phyloP scores from a whole-genome alignment of 139 green algal species.

The Microglena sp. region DNA sequence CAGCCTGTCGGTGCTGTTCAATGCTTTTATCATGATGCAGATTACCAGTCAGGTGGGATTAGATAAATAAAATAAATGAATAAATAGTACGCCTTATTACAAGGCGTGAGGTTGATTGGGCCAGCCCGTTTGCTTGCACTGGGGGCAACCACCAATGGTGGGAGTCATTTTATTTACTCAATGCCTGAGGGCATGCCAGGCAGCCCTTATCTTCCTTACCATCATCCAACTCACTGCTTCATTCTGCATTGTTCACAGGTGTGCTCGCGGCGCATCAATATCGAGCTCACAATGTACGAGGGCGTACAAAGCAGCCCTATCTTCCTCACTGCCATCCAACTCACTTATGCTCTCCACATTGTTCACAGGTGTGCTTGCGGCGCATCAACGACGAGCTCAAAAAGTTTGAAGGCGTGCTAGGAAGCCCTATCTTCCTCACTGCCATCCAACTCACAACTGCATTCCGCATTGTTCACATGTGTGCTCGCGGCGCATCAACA shows the following conservation, averaged over 20 bases:
- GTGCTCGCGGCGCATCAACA: not conserved
- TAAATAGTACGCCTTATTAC: no score
- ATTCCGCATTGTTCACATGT: not conserved
- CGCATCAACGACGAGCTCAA: not conserved
- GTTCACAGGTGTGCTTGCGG: not conserved
- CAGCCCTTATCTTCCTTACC: no score
- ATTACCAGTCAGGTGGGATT: conserved; percentile 13
- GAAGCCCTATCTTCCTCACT: no score
- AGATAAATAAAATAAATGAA: not conserved
- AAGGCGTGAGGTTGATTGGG: no score
- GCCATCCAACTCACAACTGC: not conserved
- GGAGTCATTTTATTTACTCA: not conserved
- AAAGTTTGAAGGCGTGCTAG: no score
- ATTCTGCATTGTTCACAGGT: no score
- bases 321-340: no score
- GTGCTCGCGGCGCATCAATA: not conserved
- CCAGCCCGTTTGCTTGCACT: no score
- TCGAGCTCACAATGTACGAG: not conserved
- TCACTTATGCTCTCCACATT: no score
- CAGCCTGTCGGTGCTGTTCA: conserved; percentile 25
- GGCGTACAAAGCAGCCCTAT: not conserved
- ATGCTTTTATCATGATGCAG: conserved; percentile 90
- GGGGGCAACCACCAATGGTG: no score
- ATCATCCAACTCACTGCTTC: no score
- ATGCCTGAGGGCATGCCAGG: not conserved